A percentile compares a stretch with the other conserved stretches of the same genome.
phyloP scores from a whole-genome alignment of 768 basidiomycete species.

The Rhodotorula babjevae region DNA sequence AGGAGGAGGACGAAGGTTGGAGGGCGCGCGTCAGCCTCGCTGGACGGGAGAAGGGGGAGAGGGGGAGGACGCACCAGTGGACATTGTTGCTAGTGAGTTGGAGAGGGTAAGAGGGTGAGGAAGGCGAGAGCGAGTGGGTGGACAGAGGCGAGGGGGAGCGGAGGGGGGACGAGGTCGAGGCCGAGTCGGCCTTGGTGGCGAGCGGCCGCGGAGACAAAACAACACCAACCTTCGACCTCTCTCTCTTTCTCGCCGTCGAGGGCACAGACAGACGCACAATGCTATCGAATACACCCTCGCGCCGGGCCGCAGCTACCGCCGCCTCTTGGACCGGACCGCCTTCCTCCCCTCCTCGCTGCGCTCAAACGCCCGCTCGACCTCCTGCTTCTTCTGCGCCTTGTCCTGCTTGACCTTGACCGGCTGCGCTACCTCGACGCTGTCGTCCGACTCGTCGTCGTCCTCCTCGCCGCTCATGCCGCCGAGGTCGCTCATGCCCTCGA shows the following conservation, averaged over 20 bases:
- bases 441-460: slow-evolving; percentile 12
- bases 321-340: neutral
- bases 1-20: neutral
- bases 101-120: neutral
- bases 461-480: neutral
- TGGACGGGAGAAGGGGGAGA: neutral
- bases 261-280: neutral
- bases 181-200: neutral
- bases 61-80: neutral
- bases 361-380: neutral
- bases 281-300: neutral
- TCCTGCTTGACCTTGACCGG: neutral
- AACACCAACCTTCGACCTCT: neutral
- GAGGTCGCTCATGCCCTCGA: neutral
- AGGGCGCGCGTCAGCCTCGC: neutral
- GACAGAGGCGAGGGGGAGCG: neutral
- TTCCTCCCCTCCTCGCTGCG: neutral
- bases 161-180: neutral
- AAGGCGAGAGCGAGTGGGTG: neutral
- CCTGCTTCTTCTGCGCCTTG: neutral
- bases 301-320: neutral
- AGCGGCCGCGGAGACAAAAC: neutral
- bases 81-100: neutral
- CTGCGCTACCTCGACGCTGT: slow-evolving; percentile 4
- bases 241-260: neutral